These are phyloP conservation scores for Monotropa hypopitys DNA, from an alignment of 179 eudicot species.

Conservation along the genomic window DNA sequence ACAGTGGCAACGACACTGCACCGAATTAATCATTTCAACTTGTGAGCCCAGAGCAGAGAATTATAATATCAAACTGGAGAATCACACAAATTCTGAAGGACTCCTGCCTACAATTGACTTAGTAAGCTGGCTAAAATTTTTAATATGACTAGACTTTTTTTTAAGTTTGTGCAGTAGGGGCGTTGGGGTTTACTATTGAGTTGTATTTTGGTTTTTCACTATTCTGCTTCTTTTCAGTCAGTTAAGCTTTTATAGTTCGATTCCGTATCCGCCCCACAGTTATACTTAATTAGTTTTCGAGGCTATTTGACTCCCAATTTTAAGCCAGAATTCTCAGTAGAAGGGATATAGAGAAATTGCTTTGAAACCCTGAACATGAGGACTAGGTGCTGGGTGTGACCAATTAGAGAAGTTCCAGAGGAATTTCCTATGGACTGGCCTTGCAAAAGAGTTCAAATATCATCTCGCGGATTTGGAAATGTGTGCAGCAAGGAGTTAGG, in stretches of 20 bases:
- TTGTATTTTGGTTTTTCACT: neutral
- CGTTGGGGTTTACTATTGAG: neutral
- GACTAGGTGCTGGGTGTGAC: neutral
- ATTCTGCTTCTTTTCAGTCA: neutral
- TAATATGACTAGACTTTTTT: neutral
- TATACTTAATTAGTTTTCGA: neutral
- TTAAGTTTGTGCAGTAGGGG: neutral
- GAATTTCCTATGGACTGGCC: neutral
- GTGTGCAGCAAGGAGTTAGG: neutral
- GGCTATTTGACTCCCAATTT: neutral
- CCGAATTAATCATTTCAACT: neutral
- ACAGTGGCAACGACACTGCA: constrained; percentile 58
- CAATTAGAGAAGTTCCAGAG: neutral
- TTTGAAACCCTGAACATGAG: neutral
- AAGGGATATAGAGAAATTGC: neutral
- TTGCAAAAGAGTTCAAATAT: neutral
- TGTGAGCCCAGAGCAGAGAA: neutral
- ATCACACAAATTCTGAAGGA: neutral
- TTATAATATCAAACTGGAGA: neutral
- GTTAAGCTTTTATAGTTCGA: neutral
- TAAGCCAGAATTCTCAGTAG: neutral
- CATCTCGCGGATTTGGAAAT: neutral
- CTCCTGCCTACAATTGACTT: neutral
- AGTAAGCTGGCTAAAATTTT: neutral
- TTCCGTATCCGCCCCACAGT: neutral